Percentiles rank a stretch among this genome's conserved stretches.
Evolutionary conservation across 2,329 filamentous ascomycete species (phyloP).

Genomic region (Metarhizium sp.): DNA sequence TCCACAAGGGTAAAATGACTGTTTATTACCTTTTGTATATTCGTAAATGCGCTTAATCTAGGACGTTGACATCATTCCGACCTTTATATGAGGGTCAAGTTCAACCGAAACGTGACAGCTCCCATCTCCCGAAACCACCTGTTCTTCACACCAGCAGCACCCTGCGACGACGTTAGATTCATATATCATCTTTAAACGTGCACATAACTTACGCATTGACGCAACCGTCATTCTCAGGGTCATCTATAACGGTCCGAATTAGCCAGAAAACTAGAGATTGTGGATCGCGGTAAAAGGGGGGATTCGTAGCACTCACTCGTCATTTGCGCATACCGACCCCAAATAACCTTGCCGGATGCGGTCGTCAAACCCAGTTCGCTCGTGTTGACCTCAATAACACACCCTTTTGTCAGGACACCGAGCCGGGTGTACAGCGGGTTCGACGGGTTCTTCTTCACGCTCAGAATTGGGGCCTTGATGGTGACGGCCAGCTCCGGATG

Average conservation of each 20-base stretch:
- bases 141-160: too few species aligned
- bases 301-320: conserved; percentile 16
- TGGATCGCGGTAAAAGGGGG: too few species aligned
- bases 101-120: too few species aligned
- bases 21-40: too few species aligned
- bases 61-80: too few species aligned
- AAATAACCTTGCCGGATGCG: conserved; percentile 83
- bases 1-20: too few species aligned
- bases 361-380: conserved; percentile 86
- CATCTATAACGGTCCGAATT: conserved; percentile 16
- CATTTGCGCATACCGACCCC: conserved; percentile 65
- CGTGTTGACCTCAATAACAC: conserved; percentile 79
- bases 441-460: conserved; percentile 60
- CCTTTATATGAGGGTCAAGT: too few species aligned
- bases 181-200: too few species aligned
- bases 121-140: too few species aligned
- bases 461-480: conserved; percentile 73
- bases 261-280: too few species aligned
- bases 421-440: conserved; percentile 88
- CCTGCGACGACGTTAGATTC: too few species aligned
- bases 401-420: conserved; percentile 81
- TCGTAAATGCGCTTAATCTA: too few species aligned
- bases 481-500: conserved; percentile 79
- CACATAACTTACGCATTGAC: conserved; percentile 20
- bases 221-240: conserved; percentile 37